Conservation (phyloP, 2,329 filamentous ascomycete species). For the Thyridium curvatum region DNA sequence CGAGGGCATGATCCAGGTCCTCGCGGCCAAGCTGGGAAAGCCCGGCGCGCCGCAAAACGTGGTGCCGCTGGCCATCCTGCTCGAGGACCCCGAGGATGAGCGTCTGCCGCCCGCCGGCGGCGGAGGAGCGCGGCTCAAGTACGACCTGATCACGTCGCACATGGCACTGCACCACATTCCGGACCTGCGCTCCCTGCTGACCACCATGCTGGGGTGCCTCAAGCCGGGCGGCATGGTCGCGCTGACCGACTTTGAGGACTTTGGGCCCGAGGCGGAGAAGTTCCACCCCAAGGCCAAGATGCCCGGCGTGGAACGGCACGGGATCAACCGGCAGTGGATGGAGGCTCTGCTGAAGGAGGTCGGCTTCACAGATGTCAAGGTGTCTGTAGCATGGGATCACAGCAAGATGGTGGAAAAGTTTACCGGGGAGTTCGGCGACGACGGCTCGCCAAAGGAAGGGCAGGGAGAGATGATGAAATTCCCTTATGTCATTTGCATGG, state of each 20-base stretch:
- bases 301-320: slow-evolving; percentile 47
- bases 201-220: slow-evolving; percentile 39
- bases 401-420: slow-evolving; percentile 42
- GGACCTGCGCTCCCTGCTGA: slow-evolving; percentile 32
- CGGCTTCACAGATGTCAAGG: slow-evolving; percentile 40
- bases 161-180: slow-evolving; percentile 51
- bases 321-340: slow-evolving; percentile 35
- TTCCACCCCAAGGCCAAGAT: slow-evolving; percentile 48
- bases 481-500: slow-evolving; percentile 30
- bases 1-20: slow-evolving; percentile 46
- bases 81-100: slow-evolving; percentile 42
- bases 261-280: slow-evolving; percentile 40
- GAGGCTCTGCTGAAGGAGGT: slow-evolving; percentile 33
- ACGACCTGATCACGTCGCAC: slow-evolving; percentile 46
- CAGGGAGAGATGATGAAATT: slow-evolving; percentile 24
- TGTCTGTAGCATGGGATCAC: slow-evolving; percentile 41
- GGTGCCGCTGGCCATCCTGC: slow-evolving; percentile 34
- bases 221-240: slow-evolving; percentile 40
- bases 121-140: slow-evolving; percentile 25
- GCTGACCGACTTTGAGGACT: slow-evolving; percentile 53
- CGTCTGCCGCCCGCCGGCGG: slow-evolving; percentile 25
- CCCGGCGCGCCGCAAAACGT: slow-evolving; percentile 33
- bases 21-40: slow-evolving; percentile 40
- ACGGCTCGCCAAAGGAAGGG: slow-evolving; percentile 18
- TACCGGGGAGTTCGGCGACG: slow-evolving; percentile 29